Evolutionary conservation across 148 eudicot genomes (phyloP).

Genomic region (Arbutus unedo): DNA sequence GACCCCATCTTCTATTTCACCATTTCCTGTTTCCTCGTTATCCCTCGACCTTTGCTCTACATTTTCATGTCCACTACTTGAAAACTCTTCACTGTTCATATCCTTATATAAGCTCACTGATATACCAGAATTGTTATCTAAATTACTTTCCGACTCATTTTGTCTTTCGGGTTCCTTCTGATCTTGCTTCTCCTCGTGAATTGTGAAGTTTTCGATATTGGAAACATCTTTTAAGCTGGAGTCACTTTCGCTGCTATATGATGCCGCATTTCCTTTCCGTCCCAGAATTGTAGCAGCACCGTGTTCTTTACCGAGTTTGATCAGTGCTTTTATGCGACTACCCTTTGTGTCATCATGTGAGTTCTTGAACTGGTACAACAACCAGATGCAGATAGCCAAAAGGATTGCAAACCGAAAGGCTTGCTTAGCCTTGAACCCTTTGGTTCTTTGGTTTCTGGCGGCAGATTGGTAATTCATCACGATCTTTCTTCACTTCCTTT

Average conservation of each 20-base stretch:
- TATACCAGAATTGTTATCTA: neutral
- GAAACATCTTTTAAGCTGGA: neutral
- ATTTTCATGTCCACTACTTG: too few relatives aligned
- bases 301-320: neutral
- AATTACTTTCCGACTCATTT: neutral
- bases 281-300: neutral
- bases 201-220: neutral
- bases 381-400: conserved; percentile 2
- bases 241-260: neutral
- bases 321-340: neutral
- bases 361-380: conserved; percentile 6
- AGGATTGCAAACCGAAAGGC: neutral
- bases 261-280: neutral
- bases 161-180: neutral
- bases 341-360: neutral
- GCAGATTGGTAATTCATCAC: neutral
- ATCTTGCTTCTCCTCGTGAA: neutral
- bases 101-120: neutral
- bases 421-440: neutral
- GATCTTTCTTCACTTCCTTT: neutral
- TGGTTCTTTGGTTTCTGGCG: neutral
- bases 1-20: neutral
- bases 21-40: neutral
- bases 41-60: neutral
- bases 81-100: neutral